Evolutionary conservation across 495 filamentous ascomycete genomes (phyloP).

Genomic region (Daldinia concentrica): DNA sequence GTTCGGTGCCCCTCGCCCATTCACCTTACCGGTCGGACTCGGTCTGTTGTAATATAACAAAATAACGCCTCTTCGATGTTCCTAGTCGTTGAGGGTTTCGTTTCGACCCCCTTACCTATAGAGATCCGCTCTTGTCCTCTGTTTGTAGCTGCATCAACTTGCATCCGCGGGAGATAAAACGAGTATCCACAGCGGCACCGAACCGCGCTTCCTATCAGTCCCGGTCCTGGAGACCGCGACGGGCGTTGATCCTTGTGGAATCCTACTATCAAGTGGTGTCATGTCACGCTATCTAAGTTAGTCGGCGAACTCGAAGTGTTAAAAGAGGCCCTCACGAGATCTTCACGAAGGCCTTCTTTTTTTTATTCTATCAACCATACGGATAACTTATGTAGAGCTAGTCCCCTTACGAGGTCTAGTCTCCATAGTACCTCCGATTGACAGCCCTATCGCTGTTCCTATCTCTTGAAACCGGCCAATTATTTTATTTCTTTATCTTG

Average conservation of each 20-base stretch:
- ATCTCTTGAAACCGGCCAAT: constrained; percentile 25
- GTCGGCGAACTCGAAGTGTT: constrained; percentile 18
- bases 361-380: constrained; percentile 21
- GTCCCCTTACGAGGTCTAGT: constrained; percentile 27
- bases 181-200: constrained; percentile 31
- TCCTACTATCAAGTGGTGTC: constrained; percentile 39
- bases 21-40: constrained; percentile 20
- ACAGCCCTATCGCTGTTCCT: constrained; percentile 39
- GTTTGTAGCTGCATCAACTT: constrained; percentile 44
- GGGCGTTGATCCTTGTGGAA: constrained; percentile 40
- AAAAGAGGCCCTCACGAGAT: constrained; percentile 13
- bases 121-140: constrained; percentile 35
- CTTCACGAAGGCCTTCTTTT: not conserved
- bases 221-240: constrained; percentile 34
- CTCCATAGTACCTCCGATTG: constrained; percentile 36
- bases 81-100: constrained; percentile 19
- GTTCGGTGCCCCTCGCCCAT: constrained; percentile 18
- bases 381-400: constrained; percentile 19
- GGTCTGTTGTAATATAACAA: constrained; percentile 23
- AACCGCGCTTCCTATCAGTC: constrained; percentile 16
- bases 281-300: constrained; percentile 44
- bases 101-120: constrained; percentile 27
- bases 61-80: constrained; percentile 13
- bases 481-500: constrained; percentile 28
- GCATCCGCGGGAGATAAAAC: constrained; percentile 41